A percentile compares a stretch with the other conserved stretches of the same genome.
These are phyloP conservation scores for Cardiospermum halicacabum DNA, from an alignment of 345 rosid genomes.

Conservation along the genomic window DNA sequence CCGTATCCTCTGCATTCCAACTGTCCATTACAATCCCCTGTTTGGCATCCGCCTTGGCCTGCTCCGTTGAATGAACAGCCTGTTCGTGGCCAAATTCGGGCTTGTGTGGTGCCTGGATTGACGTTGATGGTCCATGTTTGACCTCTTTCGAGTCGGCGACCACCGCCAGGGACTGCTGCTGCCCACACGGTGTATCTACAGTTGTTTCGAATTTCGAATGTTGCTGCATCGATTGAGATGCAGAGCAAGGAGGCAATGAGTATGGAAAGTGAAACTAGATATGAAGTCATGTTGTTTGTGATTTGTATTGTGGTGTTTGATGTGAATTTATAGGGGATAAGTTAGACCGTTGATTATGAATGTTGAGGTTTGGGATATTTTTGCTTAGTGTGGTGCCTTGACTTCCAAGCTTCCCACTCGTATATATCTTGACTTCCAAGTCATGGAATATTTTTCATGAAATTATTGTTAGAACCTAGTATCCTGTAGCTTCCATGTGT, in stretches of 20 bases:
- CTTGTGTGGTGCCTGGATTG: background rate
- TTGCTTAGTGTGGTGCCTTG: too few species aligned
- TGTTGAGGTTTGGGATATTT: too few species aligned
- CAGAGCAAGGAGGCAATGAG: background rate
- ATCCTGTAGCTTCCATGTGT: too few species aligned
- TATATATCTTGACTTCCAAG: too few species aligned
- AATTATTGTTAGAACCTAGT: too few species aligned
- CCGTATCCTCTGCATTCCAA: conserved; percentile 46
- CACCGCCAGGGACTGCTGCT: conserved; percentile 6
- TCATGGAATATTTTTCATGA: too few species aligned
- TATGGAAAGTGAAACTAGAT: background rate
- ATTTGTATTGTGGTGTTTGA: background rate
- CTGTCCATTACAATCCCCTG: conserved; percentile 50
- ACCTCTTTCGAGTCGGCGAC: background rate
- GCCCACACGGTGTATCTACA: conserved; percentile 6
- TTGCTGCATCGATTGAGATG: background rate
- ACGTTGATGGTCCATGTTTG: conserved; percentile 1
- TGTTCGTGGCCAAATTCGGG: conserved; percentile 10
- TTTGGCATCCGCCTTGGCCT: conserved; percentile 35
- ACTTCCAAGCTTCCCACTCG: too few species aligned
- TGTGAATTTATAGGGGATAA: background rate
- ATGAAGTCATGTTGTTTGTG: background rate
- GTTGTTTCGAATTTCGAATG: conserved; percentile 1
- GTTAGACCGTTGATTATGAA: too few species aligned
- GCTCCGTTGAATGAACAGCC: background rate